A percentile compares a stretch with the other conserved stretches of the same genome.
These are phyloP conservation scores for Kodamaea derodonti DNA, from an alignment of 1,139 yeast species.

Conservation along the genomic window DNA sequence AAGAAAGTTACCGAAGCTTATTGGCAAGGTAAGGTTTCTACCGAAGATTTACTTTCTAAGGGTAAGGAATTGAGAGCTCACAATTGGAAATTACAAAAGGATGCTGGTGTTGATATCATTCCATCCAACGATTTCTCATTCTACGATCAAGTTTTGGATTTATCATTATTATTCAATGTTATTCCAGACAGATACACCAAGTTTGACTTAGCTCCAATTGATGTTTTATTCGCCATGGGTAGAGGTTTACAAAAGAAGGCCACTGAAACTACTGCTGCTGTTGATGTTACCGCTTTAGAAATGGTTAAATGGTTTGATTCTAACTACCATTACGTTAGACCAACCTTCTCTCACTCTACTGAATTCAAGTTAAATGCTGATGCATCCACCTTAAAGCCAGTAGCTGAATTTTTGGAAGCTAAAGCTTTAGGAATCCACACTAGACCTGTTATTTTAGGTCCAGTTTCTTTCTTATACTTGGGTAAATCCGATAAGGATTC, in stretches of 20 bases:
- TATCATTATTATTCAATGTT: conserved; percentile 88
- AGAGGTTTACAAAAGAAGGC: conserved; percentile 99
- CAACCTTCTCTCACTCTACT: conserved; percentile 94
- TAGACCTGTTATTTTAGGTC: conserved; percentile 96
- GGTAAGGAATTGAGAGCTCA: conserved; percentile 93
- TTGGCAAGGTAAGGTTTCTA: conserved; percentile 93
- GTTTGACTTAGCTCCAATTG: conserved; percentile 84
- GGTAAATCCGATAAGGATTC: conserved; percentile 99
- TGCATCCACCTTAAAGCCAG: conserved; percentile 79
- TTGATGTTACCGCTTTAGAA: conserved; percentile 98
- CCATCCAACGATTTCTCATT: conserved; percentile 97
- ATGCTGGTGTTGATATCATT: conserved; percentile 94
- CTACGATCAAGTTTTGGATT: conserved; percentile 96
- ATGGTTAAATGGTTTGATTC: conserved; percentile 99
- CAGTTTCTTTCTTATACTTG: conserved; percentile 87
- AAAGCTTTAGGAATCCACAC: conserved; percentile 93
- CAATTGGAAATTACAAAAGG: conserved; percentile 98
- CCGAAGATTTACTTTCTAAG: conserved; percentile 82
- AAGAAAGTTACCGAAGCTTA: conserved; percentile 98
- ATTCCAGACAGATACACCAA: conserved; percentile 96
- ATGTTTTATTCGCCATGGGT: conserved; percentile 98
- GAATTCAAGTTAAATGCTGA: conserved; percentile 81
- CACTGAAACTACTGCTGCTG: conserved; percentile 80
- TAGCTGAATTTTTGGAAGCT: conserved; percentile 96
- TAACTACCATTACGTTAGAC: conserved; percentile 99